A percentile compares a stretch with the other conserved stretches of the same genome.
Evolutionary conservation across 2,329 filamentous ascomycete species (phyloP).

Genomic region (Aspergillus fumigatus): DNA sequence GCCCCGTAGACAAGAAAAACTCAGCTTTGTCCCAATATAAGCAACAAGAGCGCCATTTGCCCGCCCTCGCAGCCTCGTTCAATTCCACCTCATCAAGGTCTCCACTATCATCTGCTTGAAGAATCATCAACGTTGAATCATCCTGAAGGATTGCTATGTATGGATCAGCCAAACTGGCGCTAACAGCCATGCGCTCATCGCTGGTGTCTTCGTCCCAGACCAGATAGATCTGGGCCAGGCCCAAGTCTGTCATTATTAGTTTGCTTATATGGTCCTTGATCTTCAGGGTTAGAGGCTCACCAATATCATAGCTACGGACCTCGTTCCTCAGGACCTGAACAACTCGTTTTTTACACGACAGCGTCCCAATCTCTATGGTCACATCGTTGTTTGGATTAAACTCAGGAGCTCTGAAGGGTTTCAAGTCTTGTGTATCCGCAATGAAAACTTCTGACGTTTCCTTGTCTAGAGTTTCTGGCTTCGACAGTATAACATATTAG

Average conservation of each 20-base stretch:
- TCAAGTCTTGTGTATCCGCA: constrained; percentile 66
- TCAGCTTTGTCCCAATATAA: constrained; percentile 67
- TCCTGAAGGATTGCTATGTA: constrained; percentile 80
- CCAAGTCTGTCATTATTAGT: constrained; percentile 59
- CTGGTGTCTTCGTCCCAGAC: constrained; percentile 89
- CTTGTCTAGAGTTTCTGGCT: constrained; percentile 59
- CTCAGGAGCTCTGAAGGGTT: constrained; percentile 74
- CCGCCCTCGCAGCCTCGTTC: constrained; percentile 54
- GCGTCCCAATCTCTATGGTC: constrained; percentile 78
- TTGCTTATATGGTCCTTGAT: constrained; percentile 1
- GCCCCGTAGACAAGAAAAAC: constrained; percentile 45
- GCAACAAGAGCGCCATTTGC: constrained; percentile 78
- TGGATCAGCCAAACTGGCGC: constrained; percentile 79
- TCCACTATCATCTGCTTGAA: constrained; percentile 72
- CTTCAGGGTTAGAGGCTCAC: constrained; percentile 48
- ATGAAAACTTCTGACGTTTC: constrained; percentile 76
- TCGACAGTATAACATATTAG: constrained; percentile 78
- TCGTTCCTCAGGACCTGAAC: constrained; percentile 85
- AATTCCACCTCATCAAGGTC: constrained; percentile 80
- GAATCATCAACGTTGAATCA: constrained; percentile 73
- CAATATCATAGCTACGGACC: constrained; percentile 83
- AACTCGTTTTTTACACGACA: constrained; percentile 75
- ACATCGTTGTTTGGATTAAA: constrained; percentile 86
- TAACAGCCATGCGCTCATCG: constrained; percentile 67
- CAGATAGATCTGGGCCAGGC: constrained; percentile 83